Evolutionary conservation across 352 stramenopile genomes (phyloP).

Genomic region (Elongisporangium senticosum): DNA sequence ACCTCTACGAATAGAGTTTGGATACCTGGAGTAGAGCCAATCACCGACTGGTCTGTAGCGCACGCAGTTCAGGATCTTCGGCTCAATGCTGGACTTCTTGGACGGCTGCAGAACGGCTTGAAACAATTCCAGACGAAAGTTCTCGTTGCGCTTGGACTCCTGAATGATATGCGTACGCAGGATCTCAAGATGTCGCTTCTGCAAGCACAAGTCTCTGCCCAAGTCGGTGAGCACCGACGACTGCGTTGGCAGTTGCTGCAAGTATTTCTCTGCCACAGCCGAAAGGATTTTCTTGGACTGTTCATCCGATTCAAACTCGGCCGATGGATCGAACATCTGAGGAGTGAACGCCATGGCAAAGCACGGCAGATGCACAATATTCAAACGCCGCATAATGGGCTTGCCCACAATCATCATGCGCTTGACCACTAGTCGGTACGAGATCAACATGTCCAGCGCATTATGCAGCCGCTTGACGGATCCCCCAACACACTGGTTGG

Average conservation of each 20-base stretch:
- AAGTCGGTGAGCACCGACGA: slow-evolving; percentile 70
- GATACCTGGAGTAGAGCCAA: not conserved
- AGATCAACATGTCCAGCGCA: slow-evolving; percentile 70
- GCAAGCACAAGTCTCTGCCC: slow-evolving; percentile 53
- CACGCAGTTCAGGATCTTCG: slow-evolving; percentile 79
- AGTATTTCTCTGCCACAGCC: slow-evolving; percentile 46
- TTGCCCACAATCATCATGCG: slow-evolving; percentile 72
- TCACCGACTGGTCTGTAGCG: slow-evolving; percentile 38
- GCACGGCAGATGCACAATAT: slow-evolving; percentile 74
- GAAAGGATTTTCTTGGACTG: slow-evolving; percentile 61
- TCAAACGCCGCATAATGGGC: slow-evolving; percentile 57
- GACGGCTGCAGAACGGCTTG: slow-evolving; percentile 65
- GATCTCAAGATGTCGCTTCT: slow-evolving; percentile 67
- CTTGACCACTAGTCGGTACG: slow-evolving; percentile 74
- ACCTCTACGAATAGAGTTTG: slow-evolving; percentile 13
- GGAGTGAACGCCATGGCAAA: slow-evolving; percentile 57
- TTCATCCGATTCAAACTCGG: slow-evolving; percentile 82
- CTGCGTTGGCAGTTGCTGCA: slow-evolving; percentile 47
- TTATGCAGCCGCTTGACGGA: slow-evolving; percentile 76
- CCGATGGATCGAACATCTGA: slow-evolving; percentile 61
- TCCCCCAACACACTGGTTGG: slow-evolving; percentile 18
- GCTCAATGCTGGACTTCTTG: slow-evolving; percentile 40
- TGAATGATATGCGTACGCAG: slow-evolving; percentile 62
- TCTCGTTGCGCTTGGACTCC: slow-evolving; percentile 55
- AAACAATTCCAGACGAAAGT: slow-evolving; percentile 63